phyloP scores from a whole-genome alignment of 108 stramenopile species.

The Bacterosira constricta region DNA sequence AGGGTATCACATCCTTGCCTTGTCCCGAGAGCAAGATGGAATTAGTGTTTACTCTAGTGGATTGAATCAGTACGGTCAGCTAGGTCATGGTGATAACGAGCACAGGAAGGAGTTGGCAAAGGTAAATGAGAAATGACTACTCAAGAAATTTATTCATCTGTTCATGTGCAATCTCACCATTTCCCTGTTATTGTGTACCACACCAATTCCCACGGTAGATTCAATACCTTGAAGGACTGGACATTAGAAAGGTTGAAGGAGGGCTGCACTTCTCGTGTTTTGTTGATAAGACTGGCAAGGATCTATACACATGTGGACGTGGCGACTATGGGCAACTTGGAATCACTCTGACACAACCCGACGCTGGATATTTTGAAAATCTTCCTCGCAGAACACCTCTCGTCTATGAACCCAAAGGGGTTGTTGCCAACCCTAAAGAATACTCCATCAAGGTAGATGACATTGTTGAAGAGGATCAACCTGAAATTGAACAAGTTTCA shows the following conservation, averaged over 20 bases:
- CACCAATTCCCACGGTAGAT: constrained; percentile 43
- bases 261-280: constrained; percentile 81
- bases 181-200: not conserved
- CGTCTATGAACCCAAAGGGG: constrained; percentile 33
- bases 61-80: constrained; percentile 91
- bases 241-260: constrained; percentile 68
- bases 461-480: constrained; percentile 40
- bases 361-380: constrained; percentile 33
- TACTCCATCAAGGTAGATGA: constrained; percentile 39
- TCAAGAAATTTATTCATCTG: not conserved
- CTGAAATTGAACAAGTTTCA: constrained; percentile 52
- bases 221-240: constrained; percentile 49
- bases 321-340: constrained; percentile 90
- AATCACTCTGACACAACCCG: constrained; percentile 25
- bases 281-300: constrained; percentile 58
- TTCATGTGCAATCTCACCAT: not conserved
- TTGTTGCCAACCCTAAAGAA: constrained; percentile 38
- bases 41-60: constrained; percentile 76
- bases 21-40: constrained; percentile 51
- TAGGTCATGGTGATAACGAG: constrained; percentile 77
- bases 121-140: constrained; percentile 6
- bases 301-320: constrained; percentile 81
- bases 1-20: constrained; percentile 79
- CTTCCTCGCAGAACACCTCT: constrained; percentile 55
- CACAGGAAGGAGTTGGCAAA: constrained; percentile 34